Conservation (phyloP, 2,329 filamentous ascomycete genomes). For the Hyphodiscus sp. region DNA sequence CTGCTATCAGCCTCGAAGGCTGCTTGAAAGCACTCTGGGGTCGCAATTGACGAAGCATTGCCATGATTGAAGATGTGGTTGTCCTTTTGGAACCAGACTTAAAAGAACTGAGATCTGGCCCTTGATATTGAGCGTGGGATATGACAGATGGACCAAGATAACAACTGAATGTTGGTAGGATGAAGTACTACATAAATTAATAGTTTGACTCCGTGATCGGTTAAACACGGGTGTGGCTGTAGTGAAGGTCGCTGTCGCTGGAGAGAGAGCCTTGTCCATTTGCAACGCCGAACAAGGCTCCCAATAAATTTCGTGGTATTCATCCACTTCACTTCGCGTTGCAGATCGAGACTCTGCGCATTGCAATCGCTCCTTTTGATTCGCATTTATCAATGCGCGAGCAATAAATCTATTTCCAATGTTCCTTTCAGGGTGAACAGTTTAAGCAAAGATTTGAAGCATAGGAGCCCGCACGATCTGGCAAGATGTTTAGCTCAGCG, state of each 20-base stretch:
- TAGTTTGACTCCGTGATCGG: too few relatives aligned
- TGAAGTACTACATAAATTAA: too few relatives aligned
- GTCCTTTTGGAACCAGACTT: too few relatives aligned
- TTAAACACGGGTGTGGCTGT: too few relatives aligned
- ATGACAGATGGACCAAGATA: background rate
- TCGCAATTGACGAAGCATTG: conserved; percentile 42
- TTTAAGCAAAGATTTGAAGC: background rate
- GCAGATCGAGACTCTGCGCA: conserved; percentile 2
- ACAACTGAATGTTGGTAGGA: too few relatives aligned
- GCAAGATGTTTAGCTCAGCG: conserved; percentile 47
- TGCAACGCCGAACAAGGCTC: too few relatives aligned
- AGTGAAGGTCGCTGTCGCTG: too few relatives aligned
- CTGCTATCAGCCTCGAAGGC: conserved; percentile 29
- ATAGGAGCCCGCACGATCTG: conserved; percentile 5
- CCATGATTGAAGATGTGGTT: conserved; percentile 6
- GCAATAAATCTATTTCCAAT: background rate
- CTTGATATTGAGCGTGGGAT: background rate
- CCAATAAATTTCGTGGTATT: too few relatives aligned
- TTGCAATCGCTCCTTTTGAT: background rate
- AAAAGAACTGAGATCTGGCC: background rate
- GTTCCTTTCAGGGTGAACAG: background rate
- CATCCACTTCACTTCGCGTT: background rate
- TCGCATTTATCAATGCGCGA: background rate
- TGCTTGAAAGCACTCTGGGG: conserved; percentile 34
- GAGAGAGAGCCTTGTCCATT: background rate